A percentile compares a stretch with the other conserved stretches of the same genome.
phyloP scores from a whole-genome alignment of 2,329 filamentous ascomycete species.

The Phaeosphaeriaceae sp. region DNA sequence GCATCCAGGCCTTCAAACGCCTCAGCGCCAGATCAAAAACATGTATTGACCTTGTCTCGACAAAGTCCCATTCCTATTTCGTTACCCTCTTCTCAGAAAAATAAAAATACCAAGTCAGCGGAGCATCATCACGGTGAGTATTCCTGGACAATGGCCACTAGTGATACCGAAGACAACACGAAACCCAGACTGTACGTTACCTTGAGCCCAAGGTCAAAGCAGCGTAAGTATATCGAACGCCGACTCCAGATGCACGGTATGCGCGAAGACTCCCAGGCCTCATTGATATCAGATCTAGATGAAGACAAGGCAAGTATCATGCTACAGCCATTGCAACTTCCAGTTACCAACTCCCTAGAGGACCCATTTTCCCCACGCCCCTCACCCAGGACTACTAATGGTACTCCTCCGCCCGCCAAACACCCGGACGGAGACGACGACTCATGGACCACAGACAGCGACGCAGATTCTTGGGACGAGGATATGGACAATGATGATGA shows the following conservation, averaged over 20 bases:
- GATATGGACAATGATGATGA: slow-evolving; percentile 53
- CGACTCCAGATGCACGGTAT: slow-evolving; percentile 21
- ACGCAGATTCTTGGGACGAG: slow-evolving; percentile 45
- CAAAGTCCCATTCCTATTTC: slow-evolving; percentile 47
- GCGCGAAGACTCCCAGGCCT: slow-evolving; percentile 39
- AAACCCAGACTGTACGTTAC: slow-evolving; percentile 3
- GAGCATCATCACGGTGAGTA: slow-evolving; percentile 62
- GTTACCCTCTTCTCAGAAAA: slow-evolving; percentile 25
- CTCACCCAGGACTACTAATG: slow-evolving; percentile 11
- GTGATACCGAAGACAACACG: slow-evolving; percentile 8
- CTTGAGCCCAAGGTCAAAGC: slow-evolving; percentile 30
- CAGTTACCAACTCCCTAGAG: slow-evolving; percentile 29
- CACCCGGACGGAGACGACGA: slow-evolving; percentile 21
- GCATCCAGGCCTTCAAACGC: slow-evolving; percentile 27
- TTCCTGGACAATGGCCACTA: slow-evolving; percentile 36
- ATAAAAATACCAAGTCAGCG: slow-evolving; percentile 40
- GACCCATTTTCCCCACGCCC: slow-evolving; percentile 19
- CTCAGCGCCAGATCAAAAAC: slow-evolving; percentile 39
- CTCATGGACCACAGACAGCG: slow-evolving; percentile 48
- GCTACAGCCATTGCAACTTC: slow-evolving; percentile 52
- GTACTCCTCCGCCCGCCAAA: slow-evolving; percentile 13
- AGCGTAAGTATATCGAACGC: slow-evolving; percentile 24
- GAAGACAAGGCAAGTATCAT: slow-evolving; percentile 47
- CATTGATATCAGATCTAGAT: slow-evolving; percentile 39
- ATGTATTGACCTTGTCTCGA: slow-evolving; percentile 35